Evolutionary conservation across 805 yeast genomes (phyloP).

Genomic region (Pichia nanzhaoensis): DNA sequence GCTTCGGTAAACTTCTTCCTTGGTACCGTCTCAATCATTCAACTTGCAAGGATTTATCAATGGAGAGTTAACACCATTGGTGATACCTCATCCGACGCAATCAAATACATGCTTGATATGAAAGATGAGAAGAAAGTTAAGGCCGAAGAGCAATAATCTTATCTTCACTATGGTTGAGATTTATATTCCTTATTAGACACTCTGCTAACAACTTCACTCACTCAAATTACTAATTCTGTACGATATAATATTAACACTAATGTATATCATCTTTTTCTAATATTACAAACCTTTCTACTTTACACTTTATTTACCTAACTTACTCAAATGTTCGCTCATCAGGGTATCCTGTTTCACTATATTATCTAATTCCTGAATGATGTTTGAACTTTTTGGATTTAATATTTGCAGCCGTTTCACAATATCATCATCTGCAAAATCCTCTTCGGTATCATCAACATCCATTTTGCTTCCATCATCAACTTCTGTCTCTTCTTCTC

Average conservation of each 20-base stretch:
- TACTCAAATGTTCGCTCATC: slow-evolving; percentile 11
- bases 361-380: slow-evolving; percentile 23
- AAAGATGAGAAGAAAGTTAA: slow-evolving; percentile 8
- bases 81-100: slow-evolving; percentile 49
- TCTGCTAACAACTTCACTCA: no score
- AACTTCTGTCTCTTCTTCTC: slow-evolving; percentile 30
- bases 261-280: no score
- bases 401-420: slow-evolving; percentile 32
- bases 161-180: background rate
- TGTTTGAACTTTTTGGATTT: slow-evolving; percentile 30
- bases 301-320: background rate
- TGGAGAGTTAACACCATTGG: slow-evolving; percentile 58
- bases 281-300: no score
- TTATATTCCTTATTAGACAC: background rate
- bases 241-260: no score
- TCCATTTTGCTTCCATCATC: background rate
- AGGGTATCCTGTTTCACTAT: slow-evolving; percentile 23
- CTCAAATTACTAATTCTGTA: no score
- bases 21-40: slow-evolving; percentile 84
- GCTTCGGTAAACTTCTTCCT: slow-evolving; percentile 94
- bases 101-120: slow-evolving; percentile 55
- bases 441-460: slow-evolving; percentile 15
- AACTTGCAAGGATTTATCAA: slow-evolving; percentile 61
- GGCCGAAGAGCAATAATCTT: background rate
- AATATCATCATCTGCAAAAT: slow-evolving; percentile 21